Base-by-base conservation (phyloP, 805 yeast genomes). In the Ogataea pilisensis region DNA sequence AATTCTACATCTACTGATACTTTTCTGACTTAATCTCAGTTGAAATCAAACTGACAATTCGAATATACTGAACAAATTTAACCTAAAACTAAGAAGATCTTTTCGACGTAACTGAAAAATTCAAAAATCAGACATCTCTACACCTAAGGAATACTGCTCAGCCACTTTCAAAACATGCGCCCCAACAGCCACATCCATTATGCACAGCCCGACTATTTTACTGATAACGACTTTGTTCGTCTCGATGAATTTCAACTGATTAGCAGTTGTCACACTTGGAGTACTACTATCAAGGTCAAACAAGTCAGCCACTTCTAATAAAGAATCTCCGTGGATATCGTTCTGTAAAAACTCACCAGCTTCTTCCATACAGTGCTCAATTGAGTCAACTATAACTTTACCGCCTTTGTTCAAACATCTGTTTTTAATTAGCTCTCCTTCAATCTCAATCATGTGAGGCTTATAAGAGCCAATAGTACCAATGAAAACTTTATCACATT, bases 401-500 rank as follows among this genome's bases (percentile, higher is more conserved):
- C 70, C 69, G 5, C 61, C 62, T 9, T 58, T 49, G 1, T 48
- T 44, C 14, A 71, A 57, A 42, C 69, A 55, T 20, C 50, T 41
- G 3, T 54, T 50, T 9, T 76, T 61, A 30, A 73, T 60, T 2
- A 62, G 59, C 20, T 60, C 61, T 8, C 61, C 63, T 45, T 78
- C 84, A 38, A 79, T 70, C 58, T 81, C 88, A 30, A 66, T 66
- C 87, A 81, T 80, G 45, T 73, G 72, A 12, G 85, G 85, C 55
- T 78, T 78, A 55, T 80, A 81, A 16, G 83, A 76, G 1, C 88
- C 88, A 51, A 81, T 80, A 25, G 80, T 61, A 13, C 80, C 73
- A 34, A 81, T 70, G 55, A 70, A 81, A 25, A 66, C 58, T 16
- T 51, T 54, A 1, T 41, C 42, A 8, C 34, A 37, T 11, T 24